phyloP scores from a whole-genome alignment of 106 monocot species.

The Acorus gramineus region DNA sequence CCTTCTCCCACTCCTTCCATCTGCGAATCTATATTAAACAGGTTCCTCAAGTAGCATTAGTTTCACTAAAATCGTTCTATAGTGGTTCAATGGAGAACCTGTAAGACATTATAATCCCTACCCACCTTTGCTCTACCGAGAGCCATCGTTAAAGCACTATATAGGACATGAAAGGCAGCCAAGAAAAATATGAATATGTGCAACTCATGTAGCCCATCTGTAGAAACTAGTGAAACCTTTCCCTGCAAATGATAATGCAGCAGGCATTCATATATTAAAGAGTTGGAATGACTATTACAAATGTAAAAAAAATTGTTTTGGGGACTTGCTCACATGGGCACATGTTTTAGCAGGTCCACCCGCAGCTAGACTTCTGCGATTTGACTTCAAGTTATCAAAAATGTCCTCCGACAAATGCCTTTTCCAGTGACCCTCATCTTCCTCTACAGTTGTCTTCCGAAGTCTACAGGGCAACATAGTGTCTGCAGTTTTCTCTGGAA shows the following conservation, averaged over 20 bases:
- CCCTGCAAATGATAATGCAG: slow-evolving; percentile 12
- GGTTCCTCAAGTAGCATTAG: not conserved
- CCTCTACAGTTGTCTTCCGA: not conserved
- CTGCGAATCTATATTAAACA: slow-evolving; percentile 33
- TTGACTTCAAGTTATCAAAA: not conserved
- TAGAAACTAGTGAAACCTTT: slow-evolving; percentile 15
- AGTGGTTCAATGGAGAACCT: too few relatives aligned
- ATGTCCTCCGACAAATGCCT: slow-evolving; percentile 32
- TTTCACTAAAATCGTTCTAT: too few relatives aligned
- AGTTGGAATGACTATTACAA: not conserved
- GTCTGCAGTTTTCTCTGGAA: slow-evolving; percentile 47
- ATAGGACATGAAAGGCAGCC: slow-evolving; percentile 18
- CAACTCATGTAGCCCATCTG: slow-evolving; percentile 16
- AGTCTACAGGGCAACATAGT: slow-evolving; percentile 77
- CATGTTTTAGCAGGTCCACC: slow-evolving; percentile 12
- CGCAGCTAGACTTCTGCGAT: slow-evolving; percentile 3
- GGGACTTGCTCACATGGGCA: slow-evolving; percentile 8
- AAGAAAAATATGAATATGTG: slow-evolving; percentile 25
- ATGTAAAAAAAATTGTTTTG: not conserved
- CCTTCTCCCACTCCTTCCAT: slow-evolving; percentile 77
- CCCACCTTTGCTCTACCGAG: slow-evolving; percentile 17
- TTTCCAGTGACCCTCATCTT: slow-evolving; percentile 13
- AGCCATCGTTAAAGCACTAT: slow-evolving; percentile 13
- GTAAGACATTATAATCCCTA: not conserved
- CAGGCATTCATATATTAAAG: not conserved